phyloP scores from a whole-genome alignment of 2,329 filamentous ascomycete genomes.

The Biscogniauxia marginata region DNA sequence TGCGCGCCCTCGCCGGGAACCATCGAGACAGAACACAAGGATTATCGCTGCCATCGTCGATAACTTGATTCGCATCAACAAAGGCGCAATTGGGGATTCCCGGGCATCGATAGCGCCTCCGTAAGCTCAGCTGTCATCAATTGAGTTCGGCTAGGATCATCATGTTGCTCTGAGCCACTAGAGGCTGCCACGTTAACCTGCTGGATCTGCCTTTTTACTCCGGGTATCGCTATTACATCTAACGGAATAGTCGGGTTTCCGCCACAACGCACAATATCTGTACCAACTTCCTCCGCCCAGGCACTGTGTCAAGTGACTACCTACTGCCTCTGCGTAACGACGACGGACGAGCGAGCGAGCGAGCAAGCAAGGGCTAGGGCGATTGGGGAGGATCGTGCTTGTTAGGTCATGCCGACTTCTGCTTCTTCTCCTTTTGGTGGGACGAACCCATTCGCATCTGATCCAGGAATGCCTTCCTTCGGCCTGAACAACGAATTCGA shows the following conservation, averaged over 20 bases:
- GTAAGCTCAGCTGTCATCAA: conserved; percentile 7
- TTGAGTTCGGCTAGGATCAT: conserved; percentile 10
- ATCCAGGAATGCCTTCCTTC: conserved; percentile 34
- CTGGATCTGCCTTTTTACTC: conserved; percentile 7
- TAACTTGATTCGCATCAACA: conserved; percentile 2
- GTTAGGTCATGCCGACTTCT: conserved; percentile 23
- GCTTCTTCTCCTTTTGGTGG: conserved; percentile 20
- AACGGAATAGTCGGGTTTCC: background rate
- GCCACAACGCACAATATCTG: background rate
- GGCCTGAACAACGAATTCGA: conserved; percentile 36
- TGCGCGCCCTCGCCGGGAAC: conserved; percentile 10
- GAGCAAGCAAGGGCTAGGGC: conserved; percentile 3
- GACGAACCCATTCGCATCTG: conserved; percentile 32
- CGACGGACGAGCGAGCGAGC: background rate
- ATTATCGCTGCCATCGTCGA: conserved; percentile 6
- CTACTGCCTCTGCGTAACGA: background rate
- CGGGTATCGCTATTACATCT: background rate
- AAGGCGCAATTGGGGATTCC: conserved; percentile 4
- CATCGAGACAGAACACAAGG: conserved; percentile 10
- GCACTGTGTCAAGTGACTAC: background rate
- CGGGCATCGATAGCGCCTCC: background rate
- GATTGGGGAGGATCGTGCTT: conserved; percentile 1
- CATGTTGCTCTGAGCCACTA: conserved; percentile 19
- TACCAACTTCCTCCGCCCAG: background rate
- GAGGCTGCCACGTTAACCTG: conserved; percentile 8